Evolutionary conservation across 257 asterid species (phyloP).

Genomic region (Jasminum sambac): DNA sequence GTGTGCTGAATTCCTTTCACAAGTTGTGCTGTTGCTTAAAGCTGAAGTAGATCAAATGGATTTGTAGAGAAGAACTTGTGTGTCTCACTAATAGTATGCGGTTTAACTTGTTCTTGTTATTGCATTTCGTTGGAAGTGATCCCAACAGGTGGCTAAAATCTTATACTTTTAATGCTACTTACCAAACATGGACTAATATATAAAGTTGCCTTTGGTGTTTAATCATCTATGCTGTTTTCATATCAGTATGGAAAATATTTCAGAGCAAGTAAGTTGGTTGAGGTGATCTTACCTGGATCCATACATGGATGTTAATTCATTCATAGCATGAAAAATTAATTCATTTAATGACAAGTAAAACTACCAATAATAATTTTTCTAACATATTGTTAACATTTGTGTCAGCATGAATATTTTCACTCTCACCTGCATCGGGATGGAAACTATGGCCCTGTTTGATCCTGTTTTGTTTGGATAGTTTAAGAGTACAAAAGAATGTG

Average conservation of each 20-base stretch:
- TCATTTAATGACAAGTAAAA: neutral
- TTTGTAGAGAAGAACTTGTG: neutral
- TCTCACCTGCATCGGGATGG: neutral
- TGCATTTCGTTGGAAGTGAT: neutral
- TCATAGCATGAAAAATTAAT: neutral
- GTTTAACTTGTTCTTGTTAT: neutral
- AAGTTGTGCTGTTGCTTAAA: neutral
- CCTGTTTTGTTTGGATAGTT: no score
- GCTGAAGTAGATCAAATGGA: neutral
- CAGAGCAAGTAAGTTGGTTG: neutral
- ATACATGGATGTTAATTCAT: neutral
- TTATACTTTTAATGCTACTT: neutral
- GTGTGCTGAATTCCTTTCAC: neutral
- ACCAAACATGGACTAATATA: neutral
- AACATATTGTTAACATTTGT: neutral
- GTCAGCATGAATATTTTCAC: conserved; percentile 8
- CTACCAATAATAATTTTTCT: neutral
- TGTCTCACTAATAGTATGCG: neutral
- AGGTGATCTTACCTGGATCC: conserved; percentile 4
- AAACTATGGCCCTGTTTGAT: conserved; percentile 13
- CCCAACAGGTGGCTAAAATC: neutral
- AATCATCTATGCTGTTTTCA: neutral
- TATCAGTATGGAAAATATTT: neutral
- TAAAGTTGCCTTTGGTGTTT: neutral
- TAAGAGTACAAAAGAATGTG: no score